Conservation (phyloP, 148 eudicot species). For the Mesembryanthemum crystallinum region DNA sequence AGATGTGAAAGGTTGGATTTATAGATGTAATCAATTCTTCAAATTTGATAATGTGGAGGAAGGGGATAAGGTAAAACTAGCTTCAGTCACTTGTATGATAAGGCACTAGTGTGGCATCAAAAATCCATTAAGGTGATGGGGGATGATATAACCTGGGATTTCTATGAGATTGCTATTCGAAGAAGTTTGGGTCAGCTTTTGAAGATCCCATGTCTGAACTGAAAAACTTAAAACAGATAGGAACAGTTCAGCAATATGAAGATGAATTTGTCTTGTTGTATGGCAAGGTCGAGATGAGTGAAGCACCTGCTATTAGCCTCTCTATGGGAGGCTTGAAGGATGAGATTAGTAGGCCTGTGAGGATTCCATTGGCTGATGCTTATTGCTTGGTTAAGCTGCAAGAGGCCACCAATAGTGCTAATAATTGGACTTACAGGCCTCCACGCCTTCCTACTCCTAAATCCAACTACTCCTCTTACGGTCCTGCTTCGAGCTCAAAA, state of each 20-base stretch:
- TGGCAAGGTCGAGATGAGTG: background rate
- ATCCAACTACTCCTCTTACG: too few relatives aligned
- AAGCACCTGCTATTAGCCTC: background rate
- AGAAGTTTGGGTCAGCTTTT: background rate
- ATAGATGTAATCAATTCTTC: background rate
- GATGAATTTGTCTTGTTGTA: background rate
- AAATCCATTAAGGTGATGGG: too few relatives aligned
- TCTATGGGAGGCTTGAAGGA: background rate
- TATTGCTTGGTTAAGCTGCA: background rate
- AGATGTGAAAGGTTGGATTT: background rate
- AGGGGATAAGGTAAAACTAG: background rate
- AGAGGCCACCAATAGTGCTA: background rate
- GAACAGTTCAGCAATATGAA: background rate
- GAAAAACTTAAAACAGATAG: too few relatives aligned
- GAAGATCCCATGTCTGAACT: background rate
- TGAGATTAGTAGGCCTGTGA: background rate
- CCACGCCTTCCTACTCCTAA: background rate
- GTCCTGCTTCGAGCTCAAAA: too few relatives aligned
- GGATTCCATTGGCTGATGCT: background rate
- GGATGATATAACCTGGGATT: background rate
- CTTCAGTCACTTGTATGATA: background rate
- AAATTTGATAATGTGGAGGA: background rate
- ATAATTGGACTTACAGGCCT: too few relatives aligned
- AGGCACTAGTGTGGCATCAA: background rate
- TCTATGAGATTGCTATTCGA: background rate